Percentiles rank a stretch among this genome's conserved stretches.
Conservation (phyloP, 305 asterid species). For the Euphrasia arctica region DNA sequence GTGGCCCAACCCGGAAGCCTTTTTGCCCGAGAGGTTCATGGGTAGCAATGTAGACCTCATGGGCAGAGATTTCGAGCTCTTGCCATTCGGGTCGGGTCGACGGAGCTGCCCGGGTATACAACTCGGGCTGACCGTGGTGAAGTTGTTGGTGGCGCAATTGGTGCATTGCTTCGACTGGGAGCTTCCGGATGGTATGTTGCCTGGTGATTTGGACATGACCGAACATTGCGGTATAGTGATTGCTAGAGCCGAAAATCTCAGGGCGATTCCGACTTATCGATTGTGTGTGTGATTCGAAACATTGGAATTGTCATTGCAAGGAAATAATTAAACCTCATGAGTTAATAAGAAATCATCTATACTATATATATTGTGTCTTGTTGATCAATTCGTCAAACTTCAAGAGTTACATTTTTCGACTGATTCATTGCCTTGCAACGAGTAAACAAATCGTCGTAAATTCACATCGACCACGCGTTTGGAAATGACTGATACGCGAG, state of each 20-base stretch:
- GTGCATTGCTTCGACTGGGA: constrained; percentile 39
- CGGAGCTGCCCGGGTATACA: constrained; percentile 46
- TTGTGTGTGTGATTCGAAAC: not conserved
- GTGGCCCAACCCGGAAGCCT: constrained; percentile 40
- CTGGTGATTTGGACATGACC: constrained; percentile 29
- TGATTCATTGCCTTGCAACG: no score
- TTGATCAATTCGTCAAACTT: no score
- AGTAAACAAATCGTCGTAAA: no score
- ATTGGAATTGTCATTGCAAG: no score
- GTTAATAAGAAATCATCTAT: no score
- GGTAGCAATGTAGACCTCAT: constrained; percentile 33
- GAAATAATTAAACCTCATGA: no score
- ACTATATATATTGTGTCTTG: no score
- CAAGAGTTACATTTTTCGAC: no score
- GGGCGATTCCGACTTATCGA: constrained; percentile 26
- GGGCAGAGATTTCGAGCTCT: constrained; percentile 35
- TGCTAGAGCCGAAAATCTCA: constrained; percentile 19
- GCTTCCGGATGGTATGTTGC: constrained; percentile 26
- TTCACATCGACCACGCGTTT: no score
- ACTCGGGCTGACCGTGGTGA: constrained; percentile 33
- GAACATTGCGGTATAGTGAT: constrained; percentile 30
- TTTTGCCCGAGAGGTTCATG: constrained; percentile 40
- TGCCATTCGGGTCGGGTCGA: constrained; percentile 52
- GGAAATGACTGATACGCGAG: no score
- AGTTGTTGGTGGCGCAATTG: constrained; percentile 29